Evolutionary conservation across 2,329 filamentous ascomycete genomes (phyloP).

Genomic region (Lithohypha guttulata): DNA sequence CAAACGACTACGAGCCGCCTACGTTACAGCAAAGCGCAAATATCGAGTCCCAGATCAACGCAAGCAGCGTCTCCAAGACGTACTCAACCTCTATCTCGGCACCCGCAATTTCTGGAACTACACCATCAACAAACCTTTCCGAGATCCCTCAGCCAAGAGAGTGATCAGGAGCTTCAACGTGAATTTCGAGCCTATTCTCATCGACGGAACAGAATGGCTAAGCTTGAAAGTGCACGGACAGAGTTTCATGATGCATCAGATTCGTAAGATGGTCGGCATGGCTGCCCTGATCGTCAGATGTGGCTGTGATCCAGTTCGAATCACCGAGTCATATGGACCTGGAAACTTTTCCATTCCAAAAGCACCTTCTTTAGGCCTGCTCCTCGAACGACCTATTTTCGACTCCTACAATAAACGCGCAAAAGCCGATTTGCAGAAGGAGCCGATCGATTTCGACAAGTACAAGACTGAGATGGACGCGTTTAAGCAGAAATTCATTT

Average conservation of each 20-base stretch:
- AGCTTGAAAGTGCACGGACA: slow-evolving; percentile 94
- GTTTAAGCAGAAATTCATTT: slow-evolving; percentile 90
- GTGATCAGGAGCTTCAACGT: slow-evolving; percentile 87
- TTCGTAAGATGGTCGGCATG: slow-evolving; percentile 98
- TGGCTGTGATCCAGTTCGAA: slow-evolving; percentile 60
- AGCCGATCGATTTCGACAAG: slow-evolving; percentile 66
- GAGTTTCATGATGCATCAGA: slow-evolving; percentile 99
- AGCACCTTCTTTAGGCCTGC: slow-evolving; percentile 74
- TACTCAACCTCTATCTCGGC: slow-evolving; percentile 65
- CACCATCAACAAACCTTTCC: slow-evolving; percentile 75
- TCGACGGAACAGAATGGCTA: slow-evolving; percentile 89
- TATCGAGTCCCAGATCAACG: slow-evolving; percentile 71
- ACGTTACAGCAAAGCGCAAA: slow-evolving; percentile 67
- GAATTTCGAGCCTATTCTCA: slow-evolving; percentile 64
- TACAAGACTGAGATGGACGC: slow-evolving; percentile 68
- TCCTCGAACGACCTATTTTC: slow-evolving; percentile 87
- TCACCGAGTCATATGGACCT: slow-evolving; percentile 61
- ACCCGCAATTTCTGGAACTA: slow-evolving; percentile 96
- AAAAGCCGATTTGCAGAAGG: slow-evolving; percentile 49
- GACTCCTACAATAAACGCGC: slow-evolving; percentile 74
- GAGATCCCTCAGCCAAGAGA: slow-evolving; percentile 74
- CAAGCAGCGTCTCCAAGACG: slow-evolving; percentile 62
- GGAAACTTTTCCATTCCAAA: slow-evolving; percentile 82
- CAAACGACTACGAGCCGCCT: slow-evolving; percentile 68
- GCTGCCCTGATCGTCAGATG: slow-evolving; percentile 73